Evolutionary conservation across 139 green algal genomes (phyloP).

Genomic region (Ulvella scutata): DNA sequence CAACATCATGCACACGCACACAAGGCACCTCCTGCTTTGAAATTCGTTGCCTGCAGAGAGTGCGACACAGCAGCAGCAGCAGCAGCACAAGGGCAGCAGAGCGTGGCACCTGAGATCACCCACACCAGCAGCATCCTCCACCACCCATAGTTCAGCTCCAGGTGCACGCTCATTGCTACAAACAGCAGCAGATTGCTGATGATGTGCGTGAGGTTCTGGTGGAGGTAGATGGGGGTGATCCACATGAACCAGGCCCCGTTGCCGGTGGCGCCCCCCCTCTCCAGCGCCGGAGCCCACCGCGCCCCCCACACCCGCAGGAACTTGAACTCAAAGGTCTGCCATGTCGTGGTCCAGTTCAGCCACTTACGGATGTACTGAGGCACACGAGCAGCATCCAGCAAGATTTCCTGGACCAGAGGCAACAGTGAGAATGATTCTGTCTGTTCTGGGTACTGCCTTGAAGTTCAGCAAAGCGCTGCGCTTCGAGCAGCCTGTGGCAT

Average conservation of each 20-base stretch:
- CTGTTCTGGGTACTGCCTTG: too few relatives aligned
- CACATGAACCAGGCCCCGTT: too few relatives aligned
- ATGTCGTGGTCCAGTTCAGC: conserved; percentile 9
- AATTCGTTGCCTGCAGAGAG: too few relatives aligned
- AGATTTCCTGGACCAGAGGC: neutral
- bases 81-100: too few relatives aligned
- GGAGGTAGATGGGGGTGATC: conserved; percentile 32
- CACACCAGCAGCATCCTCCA: conserved; percentile 19
- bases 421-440: too few relatives aligned
- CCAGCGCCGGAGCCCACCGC: neutral
- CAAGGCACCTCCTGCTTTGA: too few relatives aligned
- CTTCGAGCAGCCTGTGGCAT: too few relatives aligned
- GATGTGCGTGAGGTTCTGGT: conserved; percentile 35
- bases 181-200: conserved; percentile 41
- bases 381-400: neutral
- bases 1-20: too few relatives aligned
- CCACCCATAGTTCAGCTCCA: conserved; percentile 45
- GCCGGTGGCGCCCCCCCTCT: neutral
- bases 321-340: neutral
- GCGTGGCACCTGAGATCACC: conserved; percentile 12
- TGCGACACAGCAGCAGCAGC: too few relatives aligned
- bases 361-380: neutral
- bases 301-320: conserved; percentile 11
- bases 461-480: too few relatives aligned
- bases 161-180: conserved; percentile 19